phyloP scores from a whole-genome alignment of 305 asterid species.

The Solanum hybrid region DNA sequence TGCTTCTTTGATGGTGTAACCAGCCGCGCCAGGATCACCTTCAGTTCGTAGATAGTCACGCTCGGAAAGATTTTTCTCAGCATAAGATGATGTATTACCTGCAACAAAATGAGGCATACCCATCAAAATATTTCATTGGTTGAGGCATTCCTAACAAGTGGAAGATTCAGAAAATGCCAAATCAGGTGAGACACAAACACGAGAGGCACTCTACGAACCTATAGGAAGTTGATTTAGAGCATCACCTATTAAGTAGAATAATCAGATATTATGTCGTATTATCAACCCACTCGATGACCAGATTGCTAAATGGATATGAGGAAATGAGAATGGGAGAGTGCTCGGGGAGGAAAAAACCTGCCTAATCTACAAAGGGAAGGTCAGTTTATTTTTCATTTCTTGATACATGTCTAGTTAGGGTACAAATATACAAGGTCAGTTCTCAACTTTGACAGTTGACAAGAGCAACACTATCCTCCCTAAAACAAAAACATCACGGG shows the following conservation, averaged over 20 bases:
- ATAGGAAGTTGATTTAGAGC: background rate
- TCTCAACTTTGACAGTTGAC: background rate
- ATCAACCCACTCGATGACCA: conserved; percentile 1
- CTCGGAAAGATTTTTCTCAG: conserved; percentile 40
- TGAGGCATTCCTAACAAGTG: background rate
- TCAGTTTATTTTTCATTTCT: background rate
- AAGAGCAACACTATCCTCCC: background rate
- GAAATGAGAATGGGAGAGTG: background rate
- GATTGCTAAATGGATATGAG: background rate
- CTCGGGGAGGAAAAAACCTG: background rate
- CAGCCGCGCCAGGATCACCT: conserved; percentile 95
- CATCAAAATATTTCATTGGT: conserved; percentile 13
- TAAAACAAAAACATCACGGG: background rate
- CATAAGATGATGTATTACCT: conserved; percentile 37
- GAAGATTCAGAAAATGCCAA: background rate
- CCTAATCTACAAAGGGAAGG: background rate
- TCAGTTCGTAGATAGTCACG: conserved; percentile 92
- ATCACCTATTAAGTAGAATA: background rate
- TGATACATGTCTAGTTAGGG: background rate
- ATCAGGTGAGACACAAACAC: background rate
- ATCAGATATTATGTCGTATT: background rate
- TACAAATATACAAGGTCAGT: background rate
- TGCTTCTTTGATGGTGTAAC: conserved; percentile 91
- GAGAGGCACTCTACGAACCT: background rate
- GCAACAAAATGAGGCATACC: conserved; percentile 10